Evolutionary conservation across 2,329 filamentous ascomycete species (phyloP).

Genomic region (Beauveria medogensis): DNA sequence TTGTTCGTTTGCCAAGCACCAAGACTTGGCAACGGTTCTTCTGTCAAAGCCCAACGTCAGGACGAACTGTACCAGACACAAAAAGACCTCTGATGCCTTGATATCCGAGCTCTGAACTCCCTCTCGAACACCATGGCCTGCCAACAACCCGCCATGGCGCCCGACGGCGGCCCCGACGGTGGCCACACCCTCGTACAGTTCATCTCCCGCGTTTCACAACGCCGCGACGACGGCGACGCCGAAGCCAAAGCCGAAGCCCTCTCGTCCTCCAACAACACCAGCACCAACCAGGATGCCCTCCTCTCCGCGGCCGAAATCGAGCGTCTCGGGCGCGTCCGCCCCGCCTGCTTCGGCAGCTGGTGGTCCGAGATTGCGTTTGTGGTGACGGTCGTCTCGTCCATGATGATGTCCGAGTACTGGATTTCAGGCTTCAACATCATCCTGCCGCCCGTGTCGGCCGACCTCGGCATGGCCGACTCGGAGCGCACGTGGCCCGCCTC

Average conservation of each 20-base stretch:
- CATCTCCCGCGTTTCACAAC: neutral
- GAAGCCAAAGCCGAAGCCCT: neutral
- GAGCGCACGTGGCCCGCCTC: constrained; percentile 57
- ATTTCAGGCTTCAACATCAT: constrained; percentile 71
- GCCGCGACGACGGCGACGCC: neutral
- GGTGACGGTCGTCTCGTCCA: constrained; percentile 53
- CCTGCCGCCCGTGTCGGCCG: constrained; percentile 53
- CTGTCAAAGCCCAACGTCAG: too few species aligned
- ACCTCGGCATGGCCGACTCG: constrained; percentile 54
- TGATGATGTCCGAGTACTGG: constrained; percentile 64
- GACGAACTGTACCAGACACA: too few species aligned
- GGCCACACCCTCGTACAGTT: neutral
- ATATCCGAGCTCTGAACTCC: too few species aligned
- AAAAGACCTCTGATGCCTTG: neutral
- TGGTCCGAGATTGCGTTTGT: constrained; percentile 55
- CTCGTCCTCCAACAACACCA: neutral
- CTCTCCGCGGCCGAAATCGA: constrained; percentile 38
- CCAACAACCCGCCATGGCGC: constrained; percentile 9
- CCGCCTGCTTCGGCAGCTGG: constrained; percentile 42
- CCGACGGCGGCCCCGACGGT: neutral
- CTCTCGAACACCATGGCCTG: neutral
- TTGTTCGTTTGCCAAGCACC: neutral
- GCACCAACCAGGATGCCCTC: neutral
- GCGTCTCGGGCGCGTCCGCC: constrained; percentile 53
- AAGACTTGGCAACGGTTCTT: too few species aligned